These are phyloP conservation scores for Cyberlindnera lachancei DNA, from an alignment of 805 yeast genomes.

Conservation along the genomic window DNA sequence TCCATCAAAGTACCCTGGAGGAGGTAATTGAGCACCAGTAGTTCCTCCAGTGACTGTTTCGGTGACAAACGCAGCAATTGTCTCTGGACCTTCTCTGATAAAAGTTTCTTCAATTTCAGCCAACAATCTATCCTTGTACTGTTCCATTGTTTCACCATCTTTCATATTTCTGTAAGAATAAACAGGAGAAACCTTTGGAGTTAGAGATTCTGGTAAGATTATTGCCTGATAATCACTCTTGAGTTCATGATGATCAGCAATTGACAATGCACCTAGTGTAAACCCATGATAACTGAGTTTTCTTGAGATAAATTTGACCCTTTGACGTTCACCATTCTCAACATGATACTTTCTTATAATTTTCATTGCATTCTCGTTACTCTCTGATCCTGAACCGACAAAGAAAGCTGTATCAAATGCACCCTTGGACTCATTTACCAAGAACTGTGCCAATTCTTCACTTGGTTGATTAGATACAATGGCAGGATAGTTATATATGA, in stretches of 20 bases:
- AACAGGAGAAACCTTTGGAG: slow-evolving; percentile 20
- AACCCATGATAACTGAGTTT: slow-evolving; percentile 42
- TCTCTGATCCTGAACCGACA: slow-evolving; percentile 61
- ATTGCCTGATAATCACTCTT: slow-evolving; percentile 31
- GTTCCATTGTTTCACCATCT: slow-evolving; percentile 29
- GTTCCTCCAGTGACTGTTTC: slow-evolving; percentile 44
- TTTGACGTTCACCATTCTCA: slow-evolving; percentile 34
- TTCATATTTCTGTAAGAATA: slow-evolving; percentile 24
- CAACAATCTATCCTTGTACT: slow-evolving; percentile 32
- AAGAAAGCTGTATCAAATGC: slow-evolving; percentile 36
- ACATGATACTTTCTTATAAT: slow-evolving; percentile 41
- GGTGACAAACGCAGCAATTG: slow-evolving; percentile 35
- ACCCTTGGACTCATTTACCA: slow-evolving; percentile 35
- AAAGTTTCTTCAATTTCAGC: slow-evolving; percentile 35
- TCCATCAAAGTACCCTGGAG: slow-evolving; percentile 40
- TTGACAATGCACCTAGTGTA: slow-evolving; percentile 38
- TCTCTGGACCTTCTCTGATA: slow-evolving; percentile 34
- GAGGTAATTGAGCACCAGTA: slow-evolving; percentile 34
- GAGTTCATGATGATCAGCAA: slow-evolving; percentile 31
- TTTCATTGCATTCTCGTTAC: slow-evolving; percentile 58
- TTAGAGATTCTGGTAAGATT: slow-evolving; percentile 16
- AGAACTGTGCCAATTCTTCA: slow-evolving; percentile 35
- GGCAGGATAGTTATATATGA: slow-evolving; percentile 31
- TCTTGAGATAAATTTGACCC: slow-evolving; percentile 37
- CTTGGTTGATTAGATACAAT: slow-evolving; percentile 28